These are phyloP conservation scores for Hymenoscyphus fraxineus DNA, from an alignment of 2,329 filamentous ascomycete species.

Conservation along the genomic window DNA sequence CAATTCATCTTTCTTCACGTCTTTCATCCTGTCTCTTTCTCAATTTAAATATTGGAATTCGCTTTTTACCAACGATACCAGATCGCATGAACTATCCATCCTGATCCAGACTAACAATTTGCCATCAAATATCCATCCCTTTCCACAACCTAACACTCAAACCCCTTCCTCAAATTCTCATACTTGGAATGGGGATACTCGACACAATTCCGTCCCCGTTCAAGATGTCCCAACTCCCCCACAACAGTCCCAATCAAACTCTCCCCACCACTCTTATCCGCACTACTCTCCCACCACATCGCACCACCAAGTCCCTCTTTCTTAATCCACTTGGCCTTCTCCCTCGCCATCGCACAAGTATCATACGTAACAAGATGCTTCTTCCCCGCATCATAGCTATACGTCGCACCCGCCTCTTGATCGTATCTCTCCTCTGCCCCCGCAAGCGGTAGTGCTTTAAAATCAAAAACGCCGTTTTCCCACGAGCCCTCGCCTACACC, in stretches of 20 bases:
- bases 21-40: no score
- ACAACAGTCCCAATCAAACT: conserved; percentile 69
- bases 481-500: conserved; percentile 77
- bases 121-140: neutral
- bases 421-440: conserved; percentile 65
- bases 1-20: no score
- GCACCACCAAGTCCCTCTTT: conserved; percentile 68
- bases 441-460: conserved; percentile 72
- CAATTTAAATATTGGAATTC: no score
- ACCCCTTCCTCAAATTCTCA: conserved; percentile 61
- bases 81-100: neutral
- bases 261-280: conserved; percentile 61
- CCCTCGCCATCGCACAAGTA: conserved; percentile 60
- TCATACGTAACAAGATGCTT: conserved; percentile 77
- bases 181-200: conserved; percentile 65
- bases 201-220: conserved; percentile 55
- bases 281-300: conserved; percentile 91
- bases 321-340: conserved; percentile 71
- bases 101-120: neutral
- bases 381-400: conserved; percentile 64
- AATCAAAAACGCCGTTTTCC: conserved; percentile 85
- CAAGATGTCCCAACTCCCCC: conserved; percentile 51
- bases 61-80: no score
- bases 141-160: conserved; percentile 41
- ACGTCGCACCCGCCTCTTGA: conserved; percentile 62